Percentiles rank a stretch among this genome's conserved stretches.
phyloP scores from a whole-genome alignment of 2,329 filamentous ascomycete genomes.

The Mycosphaerella sp. region DNA sequence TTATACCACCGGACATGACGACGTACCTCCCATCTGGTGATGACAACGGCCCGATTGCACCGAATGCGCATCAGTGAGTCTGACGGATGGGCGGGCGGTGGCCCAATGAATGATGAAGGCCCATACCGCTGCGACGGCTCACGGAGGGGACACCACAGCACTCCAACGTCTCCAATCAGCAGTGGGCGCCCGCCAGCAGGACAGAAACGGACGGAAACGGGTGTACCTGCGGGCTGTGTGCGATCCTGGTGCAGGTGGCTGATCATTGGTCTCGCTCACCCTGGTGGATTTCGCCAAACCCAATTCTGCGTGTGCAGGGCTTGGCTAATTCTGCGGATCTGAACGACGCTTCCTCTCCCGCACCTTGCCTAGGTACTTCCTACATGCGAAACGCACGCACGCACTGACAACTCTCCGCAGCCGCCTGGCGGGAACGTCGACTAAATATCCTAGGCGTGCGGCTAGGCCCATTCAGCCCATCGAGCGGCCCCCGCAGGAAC shows the following conservation, averaged over 20 bases:
- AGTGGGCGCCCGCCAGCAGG: too few species aligned
- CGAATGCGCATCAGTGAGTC: too few species aligned
- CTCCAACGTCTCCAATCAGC: too few species aligned
- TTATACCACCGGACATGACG: too few species aligned
- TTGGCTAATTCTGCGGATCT: not conserved
- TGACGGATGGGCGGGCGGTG: too few species aligned
- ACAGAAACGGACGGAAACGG: not conserved
- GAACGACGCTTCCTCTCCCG: not conserved
- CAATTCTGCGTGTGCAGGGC: not conserved
- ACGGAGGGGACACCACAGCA: too few species aligned
- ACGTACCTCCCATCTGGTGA: too few species aligned
- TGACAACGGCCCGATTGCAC: too few species aligned
- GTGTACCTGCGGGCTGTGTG: constrained; percentile 2
- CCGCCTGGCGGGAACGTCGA: constrained; percentile 1
- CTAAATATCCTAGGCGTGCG: not conserved
- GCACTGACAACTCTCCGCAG: not conserved
- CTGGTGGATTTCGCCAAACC: not conserved
- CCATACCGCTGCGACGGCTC: too few species aligned
- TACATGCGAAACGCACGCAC: not conserved
- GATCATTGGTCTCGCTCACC: not conserved
- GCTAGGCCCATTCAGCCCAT: not conserved
- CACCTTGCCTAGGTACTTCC: not conserved
- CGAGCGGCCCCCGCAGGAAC: constrained; percentile 6
- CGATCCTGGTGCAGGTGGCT: not conserved
- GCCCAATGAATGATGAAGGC: too few species aligned